Evolutionary conservation across 148 eudicot species (phyloP), one percentile per base, ranked within the genome.

Genomic region (Polygonum aviculare): DNA sequence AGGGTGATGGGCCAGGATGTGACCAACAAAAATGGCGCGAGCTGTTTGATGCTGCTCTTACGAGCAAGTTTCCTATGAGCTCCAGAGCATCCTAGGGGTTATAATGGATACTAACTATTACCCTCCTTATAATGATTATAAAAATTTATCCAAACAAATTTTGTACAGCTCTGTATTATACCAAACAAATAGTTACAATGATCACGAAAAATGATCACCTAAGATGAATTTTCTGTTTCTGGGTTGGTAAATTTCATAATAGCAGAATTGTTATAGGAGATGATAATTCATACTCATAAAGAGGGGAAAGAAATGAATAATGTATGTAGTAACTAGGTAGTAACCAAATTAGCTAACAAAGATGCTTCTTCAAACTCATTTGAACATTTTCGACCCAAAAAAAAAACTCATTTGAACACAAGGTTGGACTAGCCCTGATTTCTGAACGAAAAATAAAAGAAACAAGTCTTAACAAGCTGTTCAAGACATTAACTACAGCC

Each of bases 1-100:
- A 94, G 98, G 98, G 98, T 45, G 98, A 92, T 26, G 98, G 98
- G 72, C 98, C 98, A 9, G 96, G 90, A 80, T 89, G 88, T 57
- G 91, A 92, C 82, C 78, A 87, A 18, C 87, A 85, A 33, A 86
- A 86, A 83, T 94, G 98, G 98, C 57, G 73, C 74, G 88, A 90
- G 59, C 83, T 92, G 82, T 94, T 94, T 55, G 82, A 82, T 74
- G 87, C 90, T 79, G 95, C 96, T 52, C 80, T 83, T 44, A 72
- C 33, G 11, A 15, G 45, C 10, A 35, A 36, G 10, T 67, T 67
- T 45, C 44, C 40, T 65, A 65, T 10, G 71, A 67, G 72, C 44
- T 67, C 72, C 6, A 67, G 72, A 67, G 45, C 72, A 67, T 67
- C 44, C 21, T 35, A 36, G 72, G 60, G 10, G 6, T n/a, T n/a